phyloP scores from a whole-genome alignment of 176 grass and related monocot genomes.

The Chloris gayana region DNA sequence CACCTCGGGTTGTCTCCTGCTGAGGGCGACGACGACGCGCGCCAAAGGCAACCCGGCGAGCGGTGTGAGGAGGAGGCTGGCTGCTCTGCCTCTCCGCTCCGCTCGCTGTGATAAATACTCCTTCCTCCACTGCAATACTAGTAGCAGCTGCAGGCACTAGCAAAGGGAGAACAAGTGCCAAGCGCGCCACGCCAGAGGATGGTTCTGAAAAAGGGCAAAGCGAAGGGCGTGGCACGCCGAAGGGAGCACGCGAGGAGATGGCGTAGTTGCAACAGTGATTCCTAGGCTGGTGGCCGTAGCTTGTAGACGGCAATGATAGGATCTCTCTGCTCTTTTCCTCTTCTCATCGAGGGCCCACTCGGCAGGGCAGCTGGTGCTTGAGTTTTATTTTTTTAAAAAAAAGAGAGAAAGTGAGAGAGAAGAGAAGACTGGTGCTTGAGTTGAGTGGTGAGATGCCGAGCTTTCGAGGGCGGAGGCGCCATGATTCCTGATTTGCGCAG shows the following conservation, averaged over 20 bases:
- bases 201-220: constrained; percentile 32
- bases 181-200: constrained; percentile 18
- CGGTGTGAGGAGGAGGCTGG: no score
- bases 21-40: neutral
- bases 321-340: neutral
- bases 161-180: constrained; percentile 26
- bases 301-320: constrained; percentile 7
- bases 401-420: no score
- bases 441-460: constrained; percentile 80
- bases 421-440: no score
- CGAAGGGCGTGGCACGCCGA: constrained; percentile 20
- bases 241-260: constrained; percentile 40
- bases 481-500: constrained; percentile 73
- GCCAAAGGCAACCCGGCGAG: neutral
- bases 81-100: neutral
- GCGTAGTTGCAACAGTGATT: neutral
- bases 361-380: no score
- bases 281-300: neutral
- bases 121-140: no score
- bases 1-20: constrained; percentile 31
- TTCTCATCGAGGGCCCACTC: neutral
- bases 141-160: no score
- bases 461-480: constrained; percentile 73
- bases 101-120: constrained; percentile 10
- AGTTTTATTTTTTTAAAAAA: no score